Evolutionary conservation across 1,139 yeast species (phyloP).

Genomic region (Blastobotrys aristatus): DNA sequence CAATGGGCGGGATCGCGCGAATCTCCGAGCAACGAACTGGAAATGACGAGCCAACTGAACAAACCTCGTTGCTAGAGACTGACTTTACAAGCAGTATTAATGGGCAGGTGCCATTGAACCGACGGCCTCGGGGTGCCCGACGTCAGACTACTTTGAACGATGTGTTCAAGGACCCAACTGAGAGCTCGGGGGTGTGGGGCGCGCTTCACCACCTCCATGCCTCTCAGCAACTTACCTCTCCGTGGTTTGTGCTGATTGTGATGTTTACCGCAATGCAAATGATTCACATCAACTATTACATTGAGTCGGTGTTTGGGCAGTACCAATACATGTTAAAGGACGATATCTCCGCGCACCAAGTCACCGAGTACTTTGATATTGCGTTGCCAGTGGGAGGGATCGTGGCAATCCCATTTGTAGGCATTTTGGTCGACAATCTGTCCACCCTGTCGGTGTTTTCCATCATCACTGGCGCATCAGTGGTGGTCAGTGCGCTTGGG

Average conservation of each 20-base stretch:
- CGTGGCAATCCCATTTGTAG: constrained; percentile 79
- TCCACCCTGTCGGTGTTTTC: constrained; percentile 56
- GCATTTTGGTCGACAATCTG: constrained; percentile 69
- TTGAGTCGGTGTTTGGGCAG: constrained; percentile 80
- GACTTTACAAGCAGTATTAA: constrained; percentile 13
- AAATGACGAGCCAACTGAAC: not conserved
- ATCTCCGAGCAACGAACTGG: constrained; percentile 2
- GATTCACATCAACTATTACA: constrained; percentile 86
- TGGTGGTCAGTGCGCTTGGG: constrained; percentile 64
- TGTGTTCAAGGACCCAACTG: constrained; percentile 41
- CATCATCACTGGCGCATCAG: constrained; percentile 50
- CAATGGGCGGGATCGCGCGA: constrained; percentile 17
- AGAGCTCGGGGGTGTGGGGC: constrained; percentile 70
- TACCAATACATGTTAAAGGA: constrained; percentile 61
- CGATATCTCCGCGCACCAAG: constrained; percentile 47
- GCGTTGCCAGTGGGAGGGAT: constrained; percentile 88
- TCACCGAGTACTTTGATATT: constrained; percentile 74
- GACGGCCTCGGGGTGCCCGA: not conserved
- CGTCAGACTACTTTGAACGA: constrained; percentile 8
- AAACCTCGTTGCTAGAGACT: constrained; percentile 5
- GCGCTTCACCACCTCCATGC: constrained; percentile 64
- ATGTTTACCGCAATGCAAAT: constrained; percentile 78
- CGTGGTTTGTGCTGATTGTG: constrained; percentile 77
- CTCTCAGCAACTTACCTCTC: constrained; percentile 59
- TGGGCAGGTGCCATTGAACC: constrained; percentile 3